A percentile compares a stretch with the other conserved stretches of the same genome.
phyloP scores from a whole-genome alignment of 164 flowering plant species.

The Akebia trifoliata region DNA sequence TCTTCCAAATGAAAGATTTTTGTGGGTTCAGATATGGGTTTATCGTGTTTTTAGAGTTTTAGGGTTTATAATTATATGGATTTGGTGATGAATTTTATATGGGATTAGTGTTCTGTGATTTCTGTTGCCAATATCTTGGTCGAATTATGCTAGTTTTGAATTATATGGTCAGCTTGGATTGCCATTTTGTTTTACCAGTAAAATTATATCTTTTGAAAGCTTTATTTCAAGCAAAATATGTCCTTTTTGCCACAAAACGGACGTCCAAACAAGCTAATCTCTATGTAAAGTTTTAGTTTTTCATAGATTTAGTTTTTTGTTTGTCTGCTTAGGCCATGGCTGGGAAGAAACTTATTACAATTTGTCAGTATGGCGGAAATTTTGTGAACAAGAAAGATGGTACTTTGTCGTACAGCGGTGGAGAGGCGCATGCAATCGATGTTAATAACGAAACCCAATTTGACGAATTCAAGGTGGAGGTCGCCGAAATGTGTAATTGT shows the following conservation, averaged over 20 bases:
- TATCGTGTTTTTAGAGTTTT: not conserved
- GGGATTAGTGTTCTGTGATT: not conserved
- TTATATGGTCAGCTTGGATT: not conserved
- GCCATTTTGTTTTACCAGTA: not conserved
- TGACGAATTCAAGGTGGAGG: conserved; percentile 48
- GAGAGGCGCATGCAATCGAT: conserved; percentile 73
- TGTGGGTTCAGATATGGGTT: not conserved
- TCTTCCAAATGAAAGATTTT: not conserved
- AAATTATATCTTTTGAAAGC: not conserved
- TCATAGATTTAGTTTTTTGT: not conserved
- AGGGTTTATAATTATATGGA: not conserved
- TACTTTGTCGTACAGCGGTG: conserved; percentile 51
- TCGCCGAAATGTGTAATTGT: conserved; percentile 53
- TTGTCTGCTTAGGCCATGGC: conserved; percentile 25
- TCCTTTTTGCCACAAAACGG: not conserved
- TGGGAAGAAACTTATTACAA: conserved; percentile 44
- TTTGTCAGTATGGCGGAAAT: conserved; percentile 69
- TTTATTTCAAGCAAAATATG: not conserved
- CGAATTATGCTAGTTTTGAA: not conserved
- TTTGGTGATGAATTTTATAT: not conserved
- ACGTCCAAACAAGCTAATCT: not conserved
- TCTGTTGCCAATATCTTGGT: not conserved
- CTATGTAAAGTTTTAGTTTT: not conserved
- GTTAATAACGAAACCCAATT: conserved; percentile 42
- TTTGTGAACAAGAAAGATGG: conserved; percentile 58